Conservation (phyloP, 345 rosid genomes). For the Mallotus nudiflorus region DNA sequence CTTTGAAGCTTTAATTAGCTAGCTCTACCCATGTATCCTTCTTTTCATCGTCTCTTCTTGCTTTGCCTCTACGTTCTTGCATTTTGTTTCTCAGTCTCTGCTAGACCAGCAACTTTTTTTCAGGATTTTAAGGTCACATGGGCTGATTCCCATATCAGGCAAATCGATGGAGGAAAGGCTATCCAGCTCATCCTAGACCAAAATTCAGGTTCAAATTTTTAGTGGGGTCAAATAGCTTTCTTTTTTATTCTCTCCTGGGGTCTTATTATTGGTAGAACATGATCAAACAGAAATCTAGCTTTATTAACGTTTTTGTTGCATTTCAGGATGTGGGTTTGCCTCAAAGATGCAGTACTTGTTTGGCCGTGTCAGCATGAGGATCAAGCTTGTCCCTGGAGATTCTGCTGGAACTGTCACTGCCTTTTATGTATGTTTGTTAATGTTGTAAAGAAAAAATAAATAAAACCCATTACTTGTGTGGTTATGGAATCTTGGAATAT, state of each 20-base stretch:
- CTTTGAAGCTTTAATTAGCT: too few species aligned
- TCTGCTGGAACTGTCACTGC: conserved; percentile 99
- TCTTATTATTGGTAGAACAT: not conserved
- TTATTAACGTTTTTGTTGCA: not conserved
- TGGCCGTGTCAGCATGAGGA: conserved; percentile 87
- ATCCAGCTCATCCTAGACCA: conserved; percentile 82
- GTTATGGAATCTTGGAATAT: too few species aligned
- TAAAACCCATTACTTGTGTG: too few species aligned
- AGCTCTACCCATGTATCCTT: not conserved
- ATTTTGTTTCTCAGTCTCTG: conserved; percentile 32
- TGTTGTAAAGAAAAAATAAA: too few species aligned
- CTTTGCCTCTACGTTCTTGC: conserved; percentile 32
- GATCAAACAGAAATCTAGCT: too few species aligned
- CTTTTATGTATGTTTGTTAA: conserved; percentile 57
- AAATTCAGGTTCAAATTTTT: conserved; percentile 54
- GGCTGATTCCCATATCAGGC: conserved; percentile 71
- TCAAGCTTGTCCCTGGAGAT: conserved; percentile 91
- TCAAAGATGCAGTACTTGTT: conserved; percentile 72
- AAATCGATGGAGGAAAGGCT: conserved; percentile 69
- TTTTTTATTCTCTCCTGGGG: not conserved
- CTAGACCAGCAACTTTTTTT: conserved; percentile 59
- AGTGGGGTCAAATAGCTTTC: conserved; percentile 9
- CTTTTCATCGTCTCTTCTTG: not conserved
- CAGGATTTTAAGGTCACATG: conserved; percentile 69
- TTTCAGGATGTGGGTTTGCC: conserved; percentile 86